A percentile compares a stretch with the other conserved stretches of the same genome.
phyloP scores from a whole-genome alignment of 2,329 filamentous ascomycete species.

The Penicillium sp. region DNA sequence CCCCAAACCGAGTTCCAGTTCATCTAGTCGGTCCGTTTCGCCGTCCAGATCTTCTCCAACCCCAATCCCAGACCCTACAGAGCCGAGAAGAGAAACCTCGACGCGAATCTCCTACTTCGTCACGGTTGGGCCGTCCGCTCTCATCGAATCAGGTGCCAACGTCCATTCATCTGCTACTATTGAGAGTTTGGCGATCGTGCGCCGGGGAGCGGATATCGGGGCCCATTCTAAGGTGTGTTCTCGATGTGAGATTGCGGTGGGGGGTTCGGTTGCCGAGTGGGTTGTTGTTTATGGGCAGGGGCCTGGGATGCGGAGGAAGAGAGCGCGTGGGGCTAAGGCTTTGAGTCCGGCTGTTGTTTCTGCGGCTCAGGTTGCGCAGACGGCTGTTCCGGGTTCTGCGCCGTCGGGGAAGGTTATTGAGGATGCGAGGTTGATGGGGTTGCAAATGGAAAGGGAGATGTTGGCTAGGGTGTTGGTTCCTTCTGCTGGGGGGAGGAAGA shows the following conservation, averaged over 20 bases:
- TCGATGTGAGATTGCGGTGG: conserved; percentile 56
- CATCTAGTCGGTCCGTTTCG: conserved; percentile 11
- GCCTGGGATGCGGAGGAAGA: conserved; percentile 37
- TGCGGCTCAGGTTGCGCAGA: conserved; percentile 19
- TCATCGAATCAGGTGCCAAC: conserved; percentile 38
- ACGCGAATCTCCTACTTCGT: conserved; percentile 40
- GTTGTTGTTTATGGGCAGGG: conserved; percentile 68
- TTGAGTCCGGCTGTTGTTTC: conserved; percentile 17
- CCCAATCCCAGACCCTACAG: not conserved
- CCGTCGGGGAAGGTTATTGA: conserved; percentile 58
- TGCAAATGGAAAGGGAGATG: conserved; percentile 66
- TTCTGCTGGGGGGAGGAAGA: conserved; percentile 28
- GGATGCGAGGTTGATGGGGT: conserved; percentile 60
- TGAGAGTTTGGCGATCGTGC: conserved; percentile 46
- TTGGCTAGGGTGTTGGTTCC: conserved; percentile 59
- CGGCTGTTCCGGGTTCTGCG: conserved; percentile 17
- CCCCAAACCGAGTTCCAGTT: conserved; percentile 42
- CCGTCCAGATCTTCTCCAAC: conserved; percentile 2
- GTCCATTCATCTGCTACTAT: conserved; percentile 39
- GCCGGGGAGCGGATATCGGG: conserved; percentile 34
- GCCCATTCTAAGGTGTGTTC: conserved; percentile 67
- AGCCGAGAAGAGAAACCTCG: conserved; percentile 11
- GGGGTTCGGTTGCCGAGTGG: conserved; percentile 60
- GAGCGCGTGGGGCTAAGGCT: conserved; percentile 35
- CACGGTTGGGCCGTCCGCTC: conserved; percentile 38